Base-by-base conservation (phyloP, 257 asterid genomes). In the Nicotiana sylvestris region DNA sequence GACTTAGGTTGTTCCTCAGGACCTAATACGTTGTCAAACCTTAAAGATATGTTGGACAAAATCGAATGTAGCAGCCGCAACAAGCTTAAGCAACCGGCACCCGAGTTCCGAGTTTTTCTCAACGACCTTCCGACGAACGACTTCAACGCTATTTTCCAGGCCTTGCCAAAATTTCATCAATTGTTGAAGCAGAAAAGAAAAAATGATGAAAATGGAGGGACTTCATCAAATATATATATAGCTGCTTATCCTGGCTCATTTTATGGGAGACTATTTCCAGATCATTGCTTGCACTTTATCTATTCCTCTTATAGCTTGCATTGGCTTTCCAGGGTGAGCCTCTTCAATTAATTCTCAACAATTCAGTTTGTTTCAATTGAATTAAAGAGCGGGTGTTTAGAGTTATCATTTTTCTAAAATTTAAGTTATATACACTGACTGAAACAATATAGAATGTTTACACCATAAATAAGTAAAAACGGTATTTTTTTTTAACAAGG, bases 1-100 rank as follows among this genome's bases (percentile, higher is more conserved):
- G 99, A 96, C 86, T 85, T 96, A 82, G 99, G 99, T 5, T 96
- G 99, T 66, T 94, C 99, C 8, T 91, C 98, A 0, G 98, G 99
- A 12, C 98, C 95, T 0, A 96, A 94, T 86, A 77, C 98, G 1
- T 88, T 96, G 4, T 90, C 97, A 1, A 91, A 86, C 87, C 82
- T 96, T 1, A 90, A 90, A 74, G 91, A 91, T 1, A 89, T 93
- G 0, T 85, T 94, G 9, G 88, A 82, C 7, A 86, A 90, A 15
- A 84, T 91, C 2, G 91, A 88, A 49, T 81, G 29, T 8, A 82
- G 85, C 5, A 66, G 91, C 79, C 65, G 81, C 1, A 81, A 25
- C 16, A 49, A 25, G 16, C 9, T 1, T 76, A 85, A 68, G 27
- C 88, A 89, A 21, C 30, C 81, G 6, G 57, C 67, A 43, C 95